A percentile compares a stretch with the other conserved stretches of the same genome.
Evolutionary conservation across 164 flowering plant genomes (phyloP).

Genomic region (Umbellularia californica): DNA sequence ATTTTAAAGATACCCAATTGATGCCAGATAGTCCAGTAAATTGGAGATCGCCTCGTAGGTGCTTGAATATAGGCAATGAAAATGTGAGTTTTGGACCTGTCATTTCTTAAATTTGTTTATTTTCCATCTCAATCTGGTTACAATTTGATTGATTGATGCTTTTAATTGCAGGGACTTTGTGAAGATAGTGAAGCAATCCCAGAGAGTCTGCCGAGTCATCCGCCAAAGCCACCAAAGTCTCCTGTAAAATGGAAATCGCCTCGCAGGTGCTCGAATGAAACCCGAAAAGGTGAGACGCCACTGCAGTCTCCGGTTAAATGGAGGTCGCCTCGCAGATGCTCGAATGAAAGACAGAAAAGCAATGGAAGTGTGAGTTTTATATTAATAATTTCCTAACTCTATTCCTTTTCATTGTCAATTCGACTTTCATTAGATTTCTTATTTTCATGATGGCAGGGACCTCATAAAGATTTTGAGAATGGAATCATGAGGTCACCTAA

Average conservation of each 20-base stretch:
- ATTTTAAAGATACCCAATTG: conserved; percentile 12
- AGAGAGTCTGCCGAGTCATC: background rate
- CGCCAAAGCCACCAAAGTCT: conserved; percentile 3
- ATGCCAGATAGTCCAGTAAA: background rate
- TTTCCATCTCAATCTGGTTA: conserved; percentile 8
- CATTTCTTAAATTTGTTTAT: background rate
- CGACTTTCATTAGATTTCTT: background rate
- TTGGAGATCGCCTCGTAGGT: background rate
- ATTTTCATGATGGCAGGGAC: conserved; percentile 24
- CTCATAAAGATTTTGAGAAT: conserved; percentile 17
- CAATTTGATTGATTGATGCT: background rate
- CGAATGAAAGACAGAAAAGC: background rate
- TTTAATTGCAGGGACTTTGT: background rate
- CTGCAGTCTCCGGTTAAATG: conserved; percentile 26
- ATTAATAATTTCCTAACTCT: background rate
- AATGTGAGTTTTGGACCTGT: background rate
- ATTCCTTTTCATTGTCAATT: background rate
- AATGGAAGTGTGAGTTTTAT: conserved; percentile 29
- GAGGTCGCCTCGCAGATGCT: conserved; percentile 63
- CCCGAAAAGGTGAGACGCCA: background rate
- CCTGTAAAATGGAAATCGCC: conserved; percentile 56
- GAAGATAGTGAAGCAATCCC: background rate
- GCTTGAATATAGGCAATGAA: background rate
- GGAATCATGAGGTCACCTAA: conserved; percentile 11
- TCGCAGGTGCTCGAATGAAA: conserved; percentile 32